phyloP scores from a whole-genome alignment of 805 yeast genomes.

The Starmerella powellii region DNA sequence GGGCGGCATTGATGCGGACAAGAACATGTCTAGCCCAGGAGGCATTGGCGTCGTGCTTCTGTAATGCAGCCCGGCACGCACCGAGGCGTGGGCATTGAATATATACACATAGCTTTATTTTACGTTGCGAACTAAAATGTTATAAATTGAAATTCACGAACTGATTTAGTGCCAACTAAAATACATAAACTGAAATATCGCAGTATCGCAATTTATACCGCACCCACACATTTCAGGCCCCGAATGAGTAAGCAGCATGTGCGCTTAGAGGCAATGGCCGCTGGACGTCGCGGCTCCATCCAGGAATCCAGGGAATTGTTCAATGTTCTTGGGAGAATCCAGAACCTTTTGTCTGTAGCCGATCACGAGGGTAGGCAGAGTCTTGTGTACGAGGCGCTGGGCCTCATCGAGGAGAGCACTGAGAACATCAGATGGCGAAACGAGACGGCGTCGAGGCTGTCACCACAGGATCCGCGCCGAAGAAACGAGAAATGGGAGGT shows the following conservation, averaged over 20 bases:
- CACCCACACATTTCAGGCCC: too few relatives aligned
- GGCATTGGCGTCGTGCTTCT: constrained; percentile 87
- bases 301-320: too few relatives aligned
- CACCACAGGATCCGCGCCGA: background rate
- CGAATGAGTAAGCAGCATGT: too few relatives aligned
- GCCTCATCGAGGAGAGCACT: constrained; percentile 3
- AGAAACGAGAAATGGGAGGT: background rate
- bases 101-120: too few relatives aligned
- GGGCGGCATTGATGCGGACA: constrained; percentile 61
- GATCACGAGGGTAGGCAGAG: background rate
- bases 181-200: too few relatives aligned
- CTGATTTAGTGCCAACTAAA: too few relatives aligned
- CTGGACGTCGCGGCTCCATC: too few relatives aligned
- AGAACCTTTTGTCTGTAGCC: background rate
- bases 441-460: background rate
- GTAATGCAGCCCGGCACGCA: constrained; percentile 26
- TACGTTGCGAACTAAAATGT: too few relatives aligned
- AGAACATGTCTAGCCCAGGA: constrained; percentile 47
- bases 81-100: too few relatives aligned
- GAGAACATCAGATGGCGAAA: constrained; percentile 6
- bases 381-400: background rate
- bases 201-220: too few relatives aligned
- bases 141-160: too few relatives aligned
- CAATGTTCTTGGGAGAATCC: background rate
- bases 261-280: too few relatives aligned